Base-by-base conservation (phyloP, 2,329 filamentous ascomycete genomes). In the Nakataea oryzae region DNA sequence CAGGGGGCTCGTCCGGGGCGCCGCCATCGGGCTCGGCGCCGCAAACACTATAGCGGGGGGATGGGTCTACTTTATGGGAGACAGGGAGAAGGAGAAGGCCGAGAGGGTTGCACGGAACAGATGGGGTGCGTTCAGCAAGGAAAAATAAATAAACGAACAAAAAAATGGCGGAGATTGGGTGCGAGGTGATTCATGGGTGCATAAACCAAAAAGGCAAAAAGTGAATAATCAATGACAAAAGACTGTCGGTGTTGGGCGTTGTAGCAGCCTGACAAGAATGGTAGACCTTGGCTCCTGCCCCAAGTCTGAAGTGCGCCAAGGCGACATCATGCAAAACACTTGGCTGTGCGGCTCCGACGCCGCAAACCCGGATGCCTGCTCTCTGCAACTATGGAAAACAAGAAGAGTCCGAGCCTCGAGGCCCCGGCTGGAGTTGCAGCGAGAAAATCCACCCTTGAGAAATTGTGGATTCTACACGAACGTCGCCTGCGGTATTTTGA, bases 61-160 rank as follows among this genome's bases (percentile, higher is more conserved):
- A 2, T 82, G 78, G 73, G 79, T 79, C 2, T 86, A 85, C 63
- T 74, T 77, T 17, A 79, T 71, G 13, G 82, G 81, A 0, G 76
- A 84, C 65, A 76, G 81, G 54, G 74, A 78, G 65, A 73, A 68
- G 62, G 83, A 86, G 69, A 78, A 77, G 62, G 71, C 73, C 66
- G 78, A 78, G 66, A 74, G 83, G 62, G 68, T 69, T 63, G 75
- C 78, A 59, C 75, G 81, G 62, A 81, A 83, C 57, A 73, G 81
- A 34, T 86, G 83, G 83, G 79, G 73, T 9, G 66, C 74, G 21
- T 50, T n/a, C 13, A 21, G 17, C 6, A 50, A 17, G 41, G 41
- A 50, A 7, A 41, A 21, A 17, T 41, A 30, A 6, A n/a, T n/a
- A n/a, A n/a, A n/a, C n/a, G n/a, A n/a, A n/a, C n/a, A n/a, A n/a